These are phyloP conservation scores for Atalantia buxifolia DNA, from an alignment of 345 rosid species.

Conservation along the genomic window DNA sequence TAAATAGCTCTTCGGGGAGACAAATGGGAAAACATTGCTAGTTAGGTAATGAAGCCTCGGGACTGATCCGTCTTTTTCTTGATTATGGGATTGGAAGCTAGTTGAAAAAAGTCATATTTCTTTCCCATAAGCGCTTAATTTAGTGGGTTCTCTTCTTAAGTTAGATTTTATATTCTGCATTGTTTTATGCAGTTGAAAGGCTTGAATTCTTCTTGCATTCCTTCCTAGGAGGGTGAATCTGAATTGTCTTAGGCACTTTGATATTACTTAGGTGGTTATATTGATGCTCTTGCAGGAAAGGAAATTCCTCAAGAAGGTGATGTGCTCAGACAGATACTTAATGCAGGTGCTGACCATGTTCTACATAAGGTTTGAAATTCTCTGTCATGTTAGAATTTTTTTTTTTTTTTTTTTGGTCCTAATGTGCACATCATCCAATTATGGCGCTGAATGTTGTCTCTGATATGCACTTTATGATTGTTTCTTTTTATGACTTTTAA, in stretches of 20 bases:
- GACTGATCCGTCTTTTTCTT: neutral
- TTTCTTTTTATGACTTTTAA: neutral
- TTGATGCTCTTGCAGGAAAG: slow-evolving; percentile 47
- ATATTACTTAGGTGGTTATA: slow-evolving; percentile 1
- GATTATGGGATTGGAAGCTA: neutral
- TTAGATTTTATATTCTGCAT: neutral
- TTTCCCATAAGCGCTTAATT: neutral
- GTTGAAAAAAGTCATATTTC: neutral
- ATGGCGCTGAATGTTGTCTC: neutral
- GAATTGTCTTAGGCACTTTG: slow-evolving; percentile 1
- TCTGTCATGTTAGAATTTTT: slow-evolving; percentile 5
- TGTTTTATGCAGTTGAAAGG: neutral
- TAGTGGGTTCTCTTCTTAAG: neutral
- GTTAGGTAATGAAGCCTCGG: neutral
- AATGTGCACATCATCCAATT: neutral
- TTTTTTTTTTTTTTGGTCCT: neutral
- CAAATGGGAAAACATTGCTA: neutral
- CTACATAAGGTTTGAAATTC: slow-evolving; percentile 69
- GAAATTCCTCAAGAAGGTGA: slow-evolving; percentile 53
- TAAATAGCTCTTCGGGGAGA: neutral
- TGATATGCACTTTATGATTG: slow-evolving; percentile 3
- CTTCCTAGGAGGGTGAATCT: neutral
- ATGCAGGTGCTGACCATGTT: slow-evolving; percentile 66
- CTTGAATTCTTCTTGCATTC: neutral
- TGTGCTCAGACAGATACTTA: slow-evolving; percentile 52